Base-by-base conservation (phyloP, 2,329 filamentous ascomycete species). In the Aspergillus spinulosporus region DNA sequence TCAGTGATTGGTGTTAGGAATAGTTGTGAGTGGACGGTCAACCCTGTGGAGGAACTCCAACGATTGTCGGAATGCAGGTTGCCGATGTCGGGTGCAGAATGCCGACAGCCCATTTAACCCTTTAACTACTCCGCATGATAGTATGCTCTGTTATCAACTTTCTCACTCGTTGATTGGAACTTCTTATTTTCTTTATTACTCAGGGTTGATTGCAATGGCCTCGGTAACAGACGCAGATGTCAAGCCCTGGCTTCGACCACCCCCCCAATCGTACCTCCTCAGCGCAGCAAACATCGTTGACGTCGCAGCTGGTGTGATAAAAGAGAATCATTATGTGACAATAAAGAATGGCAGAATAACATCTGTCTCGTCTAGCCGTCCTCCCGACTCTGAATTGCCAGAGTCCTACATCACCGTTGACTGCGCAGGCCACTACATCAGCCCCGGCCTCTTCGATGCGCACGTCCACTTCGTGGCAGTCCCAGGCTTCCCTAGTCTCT, bases 401-500 rank as follows among this genome's bases (percentile, higher is more conserved):
- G 7, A 15, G 1, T 28, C 37, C 29, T 34, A 28, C 8, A 37
- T 36, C 5, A 37, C 54, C 1, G 43, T 68, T 15, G 57, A 68
- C 45, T 62, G 61, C 12, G 29, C 57, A 44, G 64, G 59, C 14
- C 55, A 51, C 21, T 68, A 64, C 42, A 42, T 68, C 11, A 66
- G 65, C 44, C 66, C 66, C 0, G 66, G 66, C 6, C 59, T 68
- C 0, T 66, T 66, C 11, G 66, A 68, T 14, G 63, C 64, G 14
- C 65, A 68, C 9, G 66, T 68, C 2, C 66, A 68, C 45, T 54
- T 67, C 21, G 63, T 62, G 15, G 66, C 66, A 5, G 63, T 66
- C 2, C 65, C 66, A 3, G 65, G 66, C 1, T 65, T 60, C 21
- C 59, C 21, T 2, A 61, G 63, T 31, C 47, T 67, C 4, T 62